Evolutionary conservation across 2,329 filamentous ascomycete species (phyloP), one percentile per base, ranked within the genome.

Genomic region (Passalora sequoiae): DNA sequence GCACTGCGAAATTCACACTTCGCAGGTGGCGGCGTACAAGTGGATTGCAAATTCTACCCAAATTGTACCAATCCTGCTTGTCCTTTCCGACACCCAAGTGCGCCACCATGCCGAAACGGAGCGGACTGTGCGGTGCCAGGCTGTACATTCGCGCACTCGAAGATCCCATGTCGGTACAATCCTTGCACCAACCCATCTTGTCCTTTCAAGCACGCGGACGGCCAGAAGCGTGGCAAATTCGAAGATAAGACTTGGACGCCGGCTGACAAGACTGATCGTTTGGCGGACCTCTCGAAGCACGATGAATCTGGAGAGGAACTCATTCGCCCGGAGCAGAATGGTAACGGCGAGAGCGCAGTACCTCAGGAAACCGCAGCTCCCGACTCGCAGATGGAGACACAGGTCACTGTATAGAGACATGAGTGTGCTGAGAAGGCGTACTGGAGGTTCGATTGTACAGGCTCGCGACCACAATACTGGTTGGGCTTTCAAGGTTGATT

Each of bases 191-290:
- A 96, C 69, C 78, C 84, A n/a, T 77, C 73, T 56, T 98, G 92
- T 65, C 75, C 82, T 4, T 97, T 88, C 71, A 89, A 89, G 66
- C 92, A 98, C 66, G 84, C 82, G 29, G 88, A 94, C 42, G 92
- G 91, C 9, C 92, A 98, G 62, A 76, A 78, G 70, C 81, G 86
- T 56, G 88, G 86, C 38, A 80, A 78, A 10, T 91, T 89, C 67
- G 78, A 83, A 49, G 87, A 94, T 65, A 96, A 94, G 69, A 87
- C 94, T 20, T 97, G 91, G 91, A 89, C 83, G 13, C 78, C 87
- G 3, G 61, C 55, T 8, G 51, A 49, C 12, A 49, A 56, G 46
- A 46, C 47, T 9, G 54, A 58, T 7, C 43, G 58, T 8, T 62
- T 60, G 25, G 55, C 53, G 22, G 55, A 52, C 25, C 44, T 60